A percentile compares a stretch with the other conserved stretches of the same genome.
phyloP scores from a whole-genome alignment of 371 early-diverging fungal species.

The Actinomucor elegans region DNA sequence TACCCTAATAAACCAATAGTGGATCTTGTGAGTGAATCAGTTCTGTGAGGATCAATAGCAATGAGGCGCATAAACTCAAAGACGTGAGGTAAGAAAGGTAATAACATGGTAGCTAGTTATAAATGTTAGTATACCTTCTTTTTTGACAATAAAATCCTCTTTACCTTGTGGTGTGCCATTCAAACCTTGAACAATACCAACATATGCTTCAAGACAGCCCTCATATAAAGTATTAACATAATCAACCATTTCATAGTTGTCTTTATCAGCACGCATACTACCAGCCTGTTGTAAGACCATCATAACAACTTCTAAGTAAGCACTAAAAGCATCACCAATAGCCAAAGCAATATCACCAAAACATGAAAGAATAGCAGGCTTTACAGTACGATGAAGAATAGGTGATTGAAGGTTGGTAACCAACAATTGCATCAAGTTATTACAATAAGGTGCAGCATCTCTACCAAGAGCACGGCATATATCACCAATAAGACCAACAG shows the following conservation, averaged over 20 bases:
- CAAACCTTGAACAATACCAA: conserved; percentile 93
- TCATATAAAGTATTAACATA: conserved; percentile 83
- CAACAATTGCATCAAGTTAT: conserved; percentile 83
- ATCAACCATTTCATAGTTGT: conserved; percentile 79
- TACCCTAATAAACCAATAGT: conserved; percentile 86
- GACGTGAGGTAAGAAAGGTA: conserved; percentile 64
- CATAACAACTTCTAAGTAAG: conserved; percentile 83
- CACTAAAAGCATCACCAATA: conserved; percentile 84
- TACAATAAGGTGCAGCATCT: conserved; percentile 72
- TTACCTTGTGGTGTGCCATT: conserved; percentile 49
- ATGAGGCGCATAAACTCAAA: conserved; percentile 76
- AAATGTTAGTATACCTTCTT: background rate
- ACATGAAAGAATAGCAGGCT: conserved; percentile 91
- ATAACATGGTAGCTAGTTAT: conserved; percentile 53
- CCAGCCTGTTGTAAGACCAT: conserved; percentile 84
- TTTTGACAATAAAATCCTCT: background rate
- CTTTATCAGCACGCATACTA: conserved; percentile 61
- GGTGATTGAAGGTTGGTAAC: conserved; percentile 73
- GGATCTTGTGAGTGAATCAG: conserved; percentile 65
- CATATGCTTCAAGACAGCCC: conserved; percentile 91
- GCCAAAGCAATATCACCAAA: conserved; percentile 98
- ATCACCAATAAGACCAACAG: conserved; percentile 94
- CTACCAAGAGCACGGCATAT: conserved; percentile 86
- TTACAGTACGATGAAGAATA: conserved; percentile 80
- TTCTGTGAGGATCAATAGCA: conserved; percentile 57